A percentile compares a stretch with the other conserved stretches of the same genome.
Conservation (phyloP, 192 early-diverging fungal species). For the Podila verticillata region DNA sequence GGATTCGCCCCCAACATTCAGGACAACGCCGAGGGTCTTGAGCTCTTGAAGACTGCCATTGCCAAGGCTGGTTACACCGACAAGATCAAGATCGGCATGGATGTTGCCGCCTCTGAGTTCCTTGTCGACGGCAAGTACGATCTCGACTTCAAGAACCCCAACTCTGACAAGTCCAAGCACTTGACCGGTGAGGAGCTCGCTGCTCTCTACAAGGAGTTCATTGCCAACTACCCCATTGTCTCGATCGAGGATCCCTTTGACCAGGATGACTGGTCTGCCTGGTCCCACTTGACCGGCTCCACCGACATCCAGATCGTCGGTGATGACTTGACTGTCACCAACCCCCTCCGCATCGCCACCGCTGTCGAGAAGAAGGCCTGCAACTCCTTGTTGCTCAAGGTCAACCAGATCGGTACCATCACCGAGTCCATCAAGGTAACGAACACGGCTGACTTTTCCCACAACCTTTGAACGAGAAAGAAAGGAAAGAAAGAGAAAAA, state of each 20-base stretch:
- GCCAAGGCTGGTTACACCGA: conserved; percentile 94
- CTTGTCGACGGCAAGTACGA: conserved; percentile 98
- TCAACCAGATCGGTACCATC: conserved; percentile 99
- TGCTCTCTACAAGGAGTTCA: conserved; percentile 85
- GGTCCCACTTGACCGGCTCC: conserved; percentile 76
- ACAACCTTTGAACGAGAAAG: not conserved
- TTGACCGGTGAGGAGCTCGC: conserved; percentile 83
- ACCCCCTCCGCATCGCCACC: conserved; percentile 89
- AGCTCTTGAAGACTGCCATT: conserved; percentile 90
- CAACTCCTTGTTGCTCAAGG: conserved; percentile 96
- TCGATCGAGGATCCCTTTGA: conserved; percentile 99
- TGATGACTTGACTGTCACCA: conserved; percentile 98
- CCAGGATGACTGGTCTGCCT: conserved; percentile 98
- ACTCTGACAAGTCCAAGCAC: conserved; percentile 79
- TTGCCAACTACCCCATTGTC: conserved; percentile 88
- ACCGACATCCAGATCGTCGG: conserved; percentile 91
- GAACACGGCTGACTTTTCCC: not conserved
- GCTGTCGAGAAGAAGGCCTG: conserved; percentile 95
- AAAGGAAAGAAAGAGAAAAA: not conserved
- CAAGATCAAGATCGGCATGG: conserved; percentile 98
- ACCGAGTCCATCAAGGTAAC: conserved; percentile 87
- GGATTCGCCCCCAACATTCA: conserved; percentile 99
- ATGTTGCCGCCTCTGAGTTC: conserved; percentile 98
- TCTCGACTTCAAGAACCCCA: conserved; percentile 95
- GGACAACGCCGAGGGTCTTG: conserved; percentile 95